Evolutionary conservation across 1,284 basidiomycete genomes (phyloP), one percentile per base, ranked within the genome.

Genomic region (Ustilago crameri): DNA sequence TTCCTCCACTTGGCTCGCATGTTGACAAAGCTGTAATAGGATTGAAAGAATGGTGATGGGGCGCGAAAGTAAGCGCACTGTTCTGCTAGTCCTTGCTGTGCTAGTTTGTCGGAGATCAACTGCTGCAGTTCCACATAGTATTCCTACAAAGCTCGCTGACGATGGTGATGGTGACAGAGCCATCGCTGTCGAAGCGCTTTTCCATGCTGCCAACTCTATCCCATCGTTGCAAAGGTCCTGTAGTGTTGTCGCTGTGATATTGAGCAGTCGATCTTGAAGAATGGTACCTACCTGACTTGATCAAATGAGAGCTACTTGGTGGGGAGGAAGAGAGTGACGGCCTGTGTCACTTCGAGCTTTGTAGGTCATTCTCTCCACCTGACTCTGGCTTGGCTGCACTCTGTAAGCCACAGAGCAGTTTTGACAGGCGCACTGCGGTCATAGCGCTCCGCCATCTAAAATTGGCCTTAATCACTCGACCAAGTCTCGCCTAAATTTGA

Each of bases 1-100:
- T 80, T 80, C 60, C 78, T 75, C 78, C 78, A 80, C 73, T 80
- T 80, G 55, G 69, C 78, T 68, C 78, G 72, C 78, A 80, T 78
- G 49, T 71, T 73, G 70, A 64, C 65, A 65, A 73, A 68, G 69
- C 63, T 71, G 58, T 62, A 22, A 37, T 3, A n/a, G n/a, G 26
- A 10, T 24, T 23, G 8, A 7, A 14, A 32, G 15, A 49, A 49
- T 32, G 42, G 26, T 20, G 37, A 35, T 34, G 48, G 17, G 41
- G 18, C 48, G 53, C 53, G 35, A 53, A 43, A 59, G 66, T 64
- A 50, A 65, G 60, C 37, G 22, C 24, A n/a, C 37, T 48, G 58
- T 45, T 59, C 40, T 48, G 49, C 10, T 17, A 41, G 2, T 34
- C n/a, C 15, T 18, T 30, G 17, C 38, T 41, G 24, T 5, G 27